A percentile compares a stretch with the other conserved stretches of the same genome.
These are phyloP conservation scores for Acer saccharum DNA, from an alignment of 345 rosid genomes.

Conservation along the genomic window DNA sequence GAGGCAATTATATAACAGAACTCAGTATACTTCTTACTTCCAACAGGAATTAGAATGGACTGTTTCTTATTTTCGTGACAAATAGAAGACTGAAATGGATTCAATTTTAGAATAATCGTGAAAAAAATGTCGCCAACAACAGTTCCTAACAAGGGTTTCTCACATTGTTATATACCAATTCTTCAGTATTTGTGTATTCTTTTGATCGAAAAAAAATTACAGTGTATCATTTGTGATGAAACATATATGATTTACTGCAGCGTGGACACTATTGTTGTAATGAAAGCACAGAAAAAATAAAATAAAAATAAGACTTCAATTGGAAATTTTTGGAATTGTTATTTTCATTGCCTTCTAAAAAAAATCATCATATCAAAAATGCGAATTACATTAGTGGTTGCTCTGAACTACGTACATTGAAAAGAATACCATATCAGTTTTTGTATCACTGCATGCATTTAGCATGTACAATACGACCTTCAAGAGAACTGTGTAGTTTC, in stretches of 20 bases:
- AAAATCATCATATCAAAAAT: background rate
- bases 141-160: background rate
- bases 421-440: background rate
- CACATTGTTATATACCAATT: background rate
- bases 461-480: background rate
- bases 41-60: background rate
- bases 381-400: background rate
- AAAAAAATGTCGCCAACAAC: background rate
- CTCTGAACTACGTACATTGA: background rate
- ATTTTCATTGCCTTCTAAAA: background rate
- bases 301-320: background rate
- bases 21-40: background rate
- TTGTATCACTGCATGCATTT: background rate
- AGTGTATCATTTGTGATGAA: background rate
- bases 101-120: background rate
- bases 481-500: background rate
- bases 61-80: background rate
- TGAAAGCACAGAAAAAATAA: background rate
- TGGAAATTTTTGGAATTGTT: background rate
- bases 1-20: constrained; percentile 1
- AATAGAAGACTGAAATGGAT: background rate
- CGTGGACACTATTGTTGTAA: background rate
- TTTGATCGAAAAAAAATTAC: background rate
- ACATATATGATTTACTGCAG: background rate
- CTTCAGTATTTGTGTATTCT: background rate